Base-by-base conservation (phyloP, 805 yeast genomes). In the Lipomyces mesembrius region DNA sequence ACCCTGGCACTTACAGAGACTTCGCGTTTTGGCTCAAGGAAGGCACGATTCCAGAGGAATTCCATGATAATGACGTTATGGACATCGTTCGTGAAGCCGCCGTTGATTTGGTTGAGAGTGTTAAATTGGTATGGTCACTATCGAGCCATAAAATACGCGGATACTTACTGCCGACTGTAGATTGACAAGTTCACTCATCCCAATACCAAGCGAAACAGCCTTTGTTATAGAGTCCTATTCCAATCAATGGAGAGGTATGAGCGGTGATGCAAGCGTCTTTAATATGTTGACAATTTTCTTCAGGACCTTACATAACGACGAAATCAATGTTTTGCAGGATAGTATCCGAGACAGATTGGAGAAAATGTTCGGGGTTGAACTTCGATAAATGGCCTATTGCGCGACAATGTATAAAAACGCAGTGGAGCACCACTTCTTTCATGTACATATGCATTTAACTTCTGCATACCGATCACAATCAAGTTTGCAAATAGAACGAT, bases 1-100 rank as follows among this genome's bases (percentile, higher is more conserved):
- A 87, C 76, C 99, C 98, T 0, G 90, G 94, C 0, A 85, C 96
- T 8, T 79, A 81, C 32, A 83, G 98, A 78, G 99, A 95, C 75
- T 86, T 93, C 35, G 91, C 98, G 9, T 95, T 94, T 77, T 95
- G 98, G 98, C 80, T 91, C 34, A 88, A 92, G 5, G 74, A 75
- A 17, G 72, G 74, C 3, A 70, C 68, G 25, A 69, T 62, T 20
- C 60, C 70, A 2, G 66, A 32, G 68, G 75, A 0, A 64, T 77
- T 91, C 51, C 98, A 94, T 74, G 90, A 87, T 70, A 95, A 95
- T 76, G 99, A 95, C 76, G 83, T 95, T 35, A 94, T 92, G 97
- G 99, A 95, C 77, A 83, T 90, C 61, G 95, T 95, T 25, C 87
- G 99, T 75, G 76, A 74, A 3, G 83, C 83, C 55, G 97, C 95